Conservation (phyloP, 495 filamentous ascomycete genomes). For the Podospora tetraspora region DNA sequence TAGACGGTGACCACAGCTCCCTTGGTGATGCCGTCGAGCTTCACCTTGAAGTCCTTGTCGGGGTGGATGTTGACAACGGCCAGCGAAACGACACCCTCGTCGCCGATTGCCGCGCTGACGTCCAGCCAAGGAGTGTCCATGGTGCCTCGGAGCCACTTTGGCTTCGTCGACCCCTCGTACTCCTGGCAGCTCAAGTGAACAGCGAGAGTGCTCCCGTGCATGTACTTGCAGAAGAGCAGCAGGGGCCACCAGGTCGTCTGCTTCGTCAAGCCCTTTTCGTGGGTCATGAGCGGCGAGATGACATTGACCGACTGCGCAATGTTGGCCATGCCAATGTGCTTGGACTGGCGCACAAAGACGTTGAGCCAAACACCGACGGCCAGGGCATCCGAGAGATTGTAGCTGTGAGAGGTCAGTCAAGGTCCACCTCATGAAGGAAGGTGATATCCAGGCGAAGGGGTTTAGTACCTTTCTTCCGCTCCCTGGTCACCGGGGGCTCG, state of each 20-base stretch:
- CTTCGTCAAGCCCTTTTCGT: constrained; percentile 54
- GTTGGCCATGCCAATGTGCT: constrained; percentile 71
- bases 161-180: constrained; percentile 60
- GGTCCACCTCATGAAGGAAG: not conserved
- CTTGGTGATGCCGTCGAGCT: constrained; percentile 47
- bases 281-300: constrained; percentile 72
- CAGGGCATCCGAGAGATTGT: constrained; percentile 70
- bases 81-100: constrained; percentile 57
- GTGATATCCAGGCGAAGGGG: no score
- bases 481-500: constrained; percentile 64
- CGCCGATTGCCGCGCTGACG: constrained; percentile 58
- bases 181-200: constrained; percentile 53
- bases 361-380: constrained; percentile 72
- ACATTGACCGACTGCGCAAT: constrained; percentile 78
- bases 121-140: constrained; percentile 66
- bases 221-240: constrained; percentile 64
- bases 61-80: constrained; percentile 67
- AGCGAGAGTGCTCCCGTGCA: constrained; percentile 64
- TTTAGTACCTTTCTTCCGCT: constrained; percentile 50
- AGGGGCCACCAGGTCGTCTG: constrained; percentile 78
- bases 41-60: constrained; percentile 49
- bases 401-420: constrained; percentile 23
- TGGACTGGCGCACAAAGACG: constrained; percentile 71
- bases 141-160: constrained; percentile 57
- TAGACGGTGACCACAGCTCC: constrained; percentile 46